Evolutionary conservation across 2,329 filamentous ascomycete species (phyloP), one percentile per base, ranked within the genome.

Genomic region (Penicillium sp.): DNA sequence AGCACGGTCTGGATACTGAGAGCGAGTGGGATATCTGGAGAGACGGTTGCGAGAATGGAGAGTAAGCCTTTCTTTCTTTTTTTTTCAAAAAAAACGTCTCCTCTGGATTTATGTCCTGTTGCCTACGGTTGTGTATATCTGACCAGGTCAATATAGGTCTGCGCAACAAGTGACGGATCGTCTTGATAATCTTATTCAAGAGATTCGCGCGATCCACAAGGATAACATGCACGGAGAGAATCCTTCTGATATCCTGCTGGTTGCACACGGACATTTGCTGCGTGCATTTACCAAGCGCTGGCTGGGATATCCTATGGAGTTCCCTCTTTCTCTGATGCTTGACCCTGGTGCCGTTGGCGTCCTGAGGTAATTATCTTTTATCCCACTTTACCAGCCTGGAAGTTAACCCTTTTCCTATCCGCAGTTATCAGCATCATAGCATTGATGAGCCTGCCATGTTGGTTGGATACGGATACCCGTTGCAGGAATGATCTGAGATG

Each of bases 1-100:
- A 75, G 53, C 70, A 74, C 9, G 82, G 82, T 0, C 68, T 83
- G 17, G 82, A 84, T 62, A 55, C 53, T 12, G 75, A 79, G n/a
- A 63, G 62, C 35, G 67, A 71, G 26, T 85, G 83, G 82, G 75
- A 83, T 68, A 84, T 85, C 46, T 85, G 82, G 82, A 69, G 69
- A 12, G 81, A 84, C 72, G 83, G 82, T 0, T 85, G 82, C 67
- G 80, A 83, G 57, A 80, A 74, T 16, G 80, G 82, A 63, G 81
- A 84, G 79, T 80, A 68, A 58, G 71, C 63, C n/a, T 14, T 50
- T 51, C 9, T 26, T 48, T n/a, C n/a, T 14, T 50, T 51, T 8
- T 26, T 48, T n/a, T 30, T 36, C 12, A 25, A 47, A 14, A 14
- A 19, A 5, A 10, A 3, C 4, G 0, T 16, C 7, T 31, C 9